Evolutionary conservation across 129 eudicot genomes (phyloP).

Genomic region (Ambrosia trifida): DNA sequence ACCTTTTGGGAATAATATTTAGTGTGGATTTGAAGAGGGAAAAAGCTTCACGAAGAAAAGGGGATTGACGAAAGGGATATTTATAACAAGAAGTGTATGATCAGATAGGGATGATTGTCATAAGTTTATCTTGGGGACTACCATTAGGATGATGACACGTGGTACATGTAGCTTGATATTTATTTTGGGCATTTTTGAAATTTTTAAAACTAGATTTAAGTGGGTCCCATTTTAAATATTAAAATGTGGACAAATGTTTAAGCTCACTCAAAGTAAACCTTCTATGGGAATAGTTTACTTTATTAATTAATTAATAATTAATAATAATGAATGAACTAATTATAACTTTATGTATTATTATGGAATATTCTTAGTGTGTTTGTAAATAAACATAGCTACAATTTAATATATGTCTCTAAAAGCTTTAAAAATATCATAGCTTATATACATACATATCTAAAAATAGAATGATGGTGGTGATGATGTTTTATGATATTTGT

Average conservation of each 20-base stretch:
- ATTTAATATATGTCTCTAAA: too few species aligned
- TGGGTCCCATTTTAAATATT: background rate
- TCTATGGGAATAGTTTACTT: background rate
- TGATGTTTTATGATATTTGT: too few species aligned
- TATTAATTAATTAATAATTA: background rate
- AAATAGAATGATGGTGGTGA: too few species aligned
- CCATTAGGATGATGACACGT: slow-evolving; percentile 33
- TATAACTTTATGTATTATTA: too few species aligned
- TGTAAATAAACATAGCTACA: too few species aligned
- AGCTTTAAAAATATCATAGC: too few species aligned
- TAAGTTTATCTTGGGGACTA: slow-evolving; percentile 11
- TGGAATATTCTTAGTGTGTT: too few species aligned
- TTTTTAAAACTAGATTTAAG: too few species aligned
- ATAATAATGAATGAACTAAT: background rate
- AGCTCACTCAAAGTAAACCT: background rate
- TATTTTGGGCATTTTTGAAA: too few species aligned
- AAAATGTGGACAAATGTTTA: background rate
- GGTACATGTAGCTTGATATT: background rate
- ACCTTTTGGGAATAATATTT: too few species aligned
- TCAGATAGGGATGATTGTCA: slow-evolving; percentile 33
- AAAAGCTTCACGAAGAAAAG: slow-evolving; percentile 27
- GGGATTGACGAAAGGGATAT: slow-evolving; percentile 19
- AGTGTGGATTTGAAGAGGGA: slow-evolving; percentile 11
- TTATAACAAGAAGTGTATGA: slow-evolving; percentile 25
- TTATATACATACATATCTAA: too few species aligned